These are phyloP conservation scores for Chlorophyllum brunneum DNA, from an alignment of 768 basidiomycete species.

Conservation along the genomic window DNA sequence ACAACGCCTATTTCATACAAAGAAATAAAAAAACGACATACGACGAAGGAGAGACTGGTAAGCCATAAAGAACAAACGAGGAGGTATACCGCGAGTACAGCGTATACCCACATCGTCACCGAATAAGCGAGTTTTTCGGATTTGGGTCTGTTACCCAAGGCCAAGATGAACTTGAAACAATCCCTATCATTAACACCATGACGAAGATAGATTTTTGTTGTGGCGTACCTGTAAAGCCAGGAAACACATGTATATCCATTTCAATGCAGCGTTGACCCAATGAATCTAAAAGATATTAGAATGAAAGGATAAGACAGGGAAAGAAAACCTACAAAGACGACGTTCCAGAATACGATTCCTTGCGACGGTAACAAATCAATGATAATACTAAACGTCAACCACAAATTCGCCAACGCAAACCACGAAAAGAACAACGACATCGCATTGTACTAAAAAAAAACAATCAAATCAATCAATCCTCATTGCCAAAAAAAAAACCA, in stretches of 20 bases:
- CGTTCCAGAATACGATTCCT: slow-evolving; percentile 64
- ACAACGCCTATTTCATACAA: no score
- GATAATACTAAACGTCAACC: slow-evolving; percentile 93
- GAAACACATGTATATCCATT: slow-evolving; percentile 87
- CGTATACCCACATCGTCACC: slow-evolving; percentile 77
- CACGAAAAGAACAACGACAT: slow-evolving; percentile 85
- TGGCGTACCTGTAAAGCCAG: slow-evolving; percentile 70
- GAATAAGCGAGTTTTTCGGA: slow-evolving; percentile 69
- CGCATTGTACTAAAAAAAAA: slow-evolving; percentile 64
- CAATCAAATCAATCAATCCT: slow-evolving; percentile 48
- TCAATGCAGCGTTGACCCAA: slow-evolving; percentile 79
- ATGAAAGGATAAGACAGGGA: not conserved
- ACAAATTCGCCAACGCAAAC: slow-evolving; percentile 90
- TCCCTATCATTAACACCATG: not conserved
- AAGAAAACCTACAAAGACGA: slow-evolving; percentile 49
- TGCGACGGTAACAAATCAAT: slow-evolving; percentile 74
- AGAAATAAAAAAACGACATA: slow-evolving; percentile 21
- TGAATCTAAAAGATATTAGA: slow-evolving; percentile 55
- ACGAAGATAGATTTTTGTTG: not conserved
- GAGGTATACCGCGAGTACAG: slow-evolving; percentile 77
- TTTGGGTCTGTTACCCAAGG: slow-evolving; percentile 78
- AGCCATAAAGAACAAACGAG: slow-evolving; percentile 84
- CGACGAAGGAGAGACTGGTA: slow-evolving; percentile 75
- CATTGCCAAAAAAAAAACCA: slow-evolving; percentile 9
- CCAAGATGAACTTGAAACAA: slow-evolving; percentile 48